A percentile compares a stretch with the other conserved stretches of the same genome.
These are phyloP conservation scores for Anthostomella pinea DNA, from an alignment of 2,329 filamentous ascomycete species.

Conservation along the genomic window DNA sequence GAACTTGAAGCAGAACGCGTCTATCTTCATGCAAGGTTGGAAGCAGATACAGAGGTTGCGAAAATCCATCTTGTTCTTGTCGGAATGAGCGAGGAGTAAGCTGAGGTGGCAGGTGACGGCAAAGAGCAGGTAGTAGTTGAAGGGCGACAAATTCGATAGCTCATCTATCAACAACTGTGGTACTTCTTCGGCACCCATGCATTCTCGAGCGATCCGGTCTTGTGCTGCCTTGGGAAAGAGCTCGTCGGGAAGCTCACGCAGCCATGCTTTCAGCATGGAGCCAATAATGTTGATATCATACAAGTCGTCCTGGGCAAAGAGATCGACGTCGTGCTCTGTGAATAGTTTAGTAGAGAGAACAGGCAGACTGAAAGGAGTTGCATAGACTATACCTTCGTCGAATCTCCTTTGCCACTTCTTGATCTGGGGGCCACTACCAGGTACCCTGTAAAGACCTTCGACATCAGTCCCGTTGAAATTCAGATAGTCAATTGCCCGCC, in stretches of 20 bases:
- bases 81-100: slow-evolving; percentile 82
- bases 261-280: slow-evolving; percentile 94
- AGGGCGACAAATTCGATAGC: slow-evolving; percentile 88
- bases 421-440: slow-evolving; percentile 84
- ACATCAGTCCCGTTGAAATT: slow-evolving; percentile 94
- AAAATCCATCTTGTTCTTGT: slow-evolving; percentile 98
- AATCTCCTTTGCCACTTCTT: slow-evolving; percentile 93
- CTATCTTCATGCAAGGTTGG: slow-evolving; percentile 94
- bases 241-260: slow-evolving; percentile 90
- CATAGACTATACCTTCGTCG: slow-evolving; percentile 63
- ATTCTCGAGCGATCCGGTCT: slow-evolving; percentile 75
- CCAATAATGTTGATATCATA: slow-evolving; percentile 97
- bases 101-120: slow-evolving; percentile 96
- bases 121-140: slow-evolving; percentile 96
- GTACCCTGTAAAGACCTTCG: slow-evolving; percentile 88
- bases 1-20: slow-evolving; percentile 92
- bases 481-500: slow-evolving; percentile 93
- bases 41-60: slow-evolving; percentile 95
- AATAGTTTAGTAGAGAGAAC: slow-evolving; percentile 12
- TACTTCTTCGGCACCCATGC: slow-evolving; percentile 72
- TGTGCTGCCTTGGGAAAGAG: slow-evolving; percentile 85
- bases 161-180: slow-evolving; percentile 87
- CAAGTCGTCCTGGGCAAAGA: slow-evolving; percentile 82
- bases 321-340: slow-evolving; percentile 79
- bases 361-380: neutral